Conservation (phyloP, 2,329 filamentous ascomycete species). For the Pseudogymnoascus sp. region DNA sequence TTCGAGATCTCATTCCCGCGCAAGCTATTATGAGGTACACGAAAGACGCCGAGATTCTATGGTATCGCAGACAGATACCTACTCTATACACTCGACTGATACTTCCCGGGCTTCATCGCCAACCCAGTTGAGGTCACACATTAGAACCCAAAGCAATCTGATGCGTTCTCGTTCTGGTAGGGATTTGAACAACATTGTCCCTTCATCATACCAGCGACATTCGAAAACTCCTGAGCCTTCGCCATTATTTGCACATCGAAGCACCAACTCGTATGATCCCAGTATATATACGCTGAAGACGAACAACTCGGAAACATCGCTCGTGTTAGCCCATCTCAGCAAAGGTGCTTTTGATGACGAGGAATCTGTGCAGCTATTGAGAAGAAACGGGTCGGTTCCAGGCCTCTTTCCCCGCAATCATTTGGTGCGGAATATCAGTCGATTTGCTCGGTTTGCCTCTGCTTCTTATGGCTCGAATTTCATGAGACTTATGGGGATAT, state of each 20-base stretch:
- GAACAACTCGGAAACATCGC: slow-evolving; percentile 29
- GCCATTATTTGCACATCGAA: slow-evolving; percentile 23
- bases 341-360: slow-evolving; percentile 22
- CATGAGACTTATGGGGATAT: slow-evolving; percentile 55
- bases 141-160: slow-evolving; percentile 24
- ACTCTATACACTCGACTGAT: slow-evolving; percentile 41
- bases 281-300: slow-evolving; percentile 55
- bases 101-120: slow-evolving; percentile 39
- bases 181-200: slow-evolving; percentile 20
- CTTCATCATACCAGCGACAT: not conserved
- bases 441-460: slow-evolving; percentile 59
- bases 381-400: slow-evolving; percentile 42
- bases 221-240: slow-evolving; percentile 13
- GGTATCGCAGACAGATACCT: slow-evolving; percentile 47
- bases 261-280: slow-evolving; percentile 24
- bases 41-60: slow-evolving; percentile 45
- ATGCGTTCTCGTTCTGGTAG: slow-evolving; percentile 29
- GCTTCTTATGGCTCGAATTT: slow-evolving; percentile 58
- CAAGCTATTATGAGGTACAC: slow-evolving; percentile 43
- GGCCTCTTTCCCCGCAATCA: slow-evolving; percentile 52
- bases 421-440: slow-evolving; percentile 51
- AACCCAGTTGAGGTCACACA: slow-evolving; percentile 25
- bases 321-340: slow-evolving; percentile 19
- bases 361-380: slow-evolving; percentile 21
- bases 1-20: slow-evolving; percentile 34